phyloP scores from a whole-genome alignment of 2,329 filamentous ascomycete species.

The Fusarium newnesense region DNA sequence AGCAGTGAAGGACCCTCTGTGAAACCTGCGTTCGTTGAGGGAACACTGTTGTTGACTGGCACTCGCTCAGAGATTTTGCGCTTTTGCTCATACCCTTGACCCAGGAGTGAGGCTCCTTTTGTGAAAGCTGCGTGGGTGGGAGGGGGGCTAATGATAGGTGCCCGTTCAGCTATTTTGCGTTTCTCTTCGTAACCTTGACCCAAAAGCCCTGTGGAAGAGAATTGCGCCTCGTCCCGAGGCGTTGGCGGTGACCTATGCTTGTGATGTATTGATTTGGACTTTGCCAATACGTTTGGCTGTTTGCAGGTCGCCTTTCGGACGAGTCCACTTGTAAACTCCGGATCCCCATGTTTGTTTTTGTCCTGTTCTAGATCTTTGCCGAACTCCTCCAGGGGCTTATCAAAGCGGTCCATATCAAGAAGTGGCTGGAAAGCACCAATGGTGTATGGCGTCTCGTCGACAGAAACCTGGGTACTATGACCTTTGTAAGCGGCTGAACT shows the following conservation, averaged over 20 bases:
- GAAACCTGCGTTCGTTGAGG: constrained; percentile 55
- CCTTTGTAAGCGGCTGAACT: constrained; percentile 32
- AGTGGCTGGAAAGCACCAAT: constrained; percentile 77
- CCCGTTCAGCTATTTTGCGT: constrained; percentile 51
- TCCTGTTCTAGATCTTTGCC: constrained; percentile 54
- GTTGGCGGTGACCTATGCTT: constrained; percentile 16
- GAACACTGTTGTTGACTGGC: constrained; percentile 42
- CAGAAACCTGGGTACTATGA: constrained; percentile 50
- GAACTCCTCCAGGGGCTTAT: constrained; percentile 62
- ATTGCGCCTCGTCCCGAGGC: constrained; percentile 51
- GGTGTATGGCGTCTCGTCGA: constrained; percentile 65
- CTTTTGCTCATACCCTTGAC: constrained; percentile 57
- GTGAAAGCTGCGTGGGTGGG: constrained; percentile 58
- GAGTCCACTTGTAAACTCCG: constrained; percentile 21
- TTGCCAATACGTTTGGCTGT: constrained; percentile 13
- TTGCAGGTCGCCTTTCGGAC: constrained; percentile 28
- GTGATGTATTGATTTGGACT: constrained; percentile 46
- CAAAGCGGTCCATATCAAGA: constrained; percentile 69
- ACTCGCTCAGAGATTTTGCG: constrained; percentile 51
- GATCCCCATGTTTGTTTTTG: constrained; percentile 11
- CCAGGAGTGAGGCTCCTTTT: constrained; percentile 66
- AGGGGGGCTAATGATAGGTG: constrained; percentile 42
- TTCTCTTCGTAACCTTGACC: constrained; percentile 59
- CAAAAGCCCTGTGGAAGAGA: constrained; percentile 63
- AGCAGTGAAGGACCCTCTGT: constrained; percentile 67